Evolutionary conservation across 2,329 filamentous ascomycete species (phyloP).

Genomic region (Lithohypha guttulata): DNA sequence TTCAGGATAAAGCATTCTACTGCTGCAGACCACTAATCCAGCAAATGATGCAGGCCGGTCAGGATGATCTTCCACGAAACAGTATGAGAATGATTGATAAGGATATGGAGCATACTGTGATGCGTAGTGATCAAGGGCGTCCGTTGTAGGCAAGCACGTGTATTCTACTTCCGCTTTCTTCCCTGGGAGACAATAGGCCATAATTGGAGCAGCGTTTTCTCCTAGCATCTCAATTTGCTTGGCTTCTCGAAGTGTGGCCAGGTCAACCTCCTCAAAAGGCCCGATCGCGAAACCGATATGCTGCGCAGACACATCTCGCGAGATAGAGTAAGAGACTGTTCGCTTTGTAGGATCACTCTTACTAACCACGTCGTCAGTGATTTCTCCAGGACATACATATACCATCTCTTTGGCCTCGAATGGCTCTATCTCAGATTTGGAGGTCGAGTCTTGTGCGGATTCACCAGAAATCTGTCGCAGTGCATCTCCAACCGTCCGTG

Average conservation of each 20-base stretch:
- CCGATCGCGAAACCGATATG: constrained; percentile 91
- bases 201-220: constrained; percentile 74
- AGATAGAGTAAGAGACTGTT: constrained; percentile 72
- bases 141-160: constrained; percentile 73
- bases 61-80: constrained; percentile 83
- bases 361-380: constrained; percentile 73
- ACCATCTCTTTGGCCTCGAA: constrained; percentile 53
- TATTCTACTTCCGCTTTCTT: constrained; percentile 73
- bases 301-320: constrained; percentile 65
- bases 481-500: constrained; percentile 73
- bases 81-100: constrained; percentile 82
- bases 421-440: constrained; percentile 12
- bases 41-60: constrained; percentile 66
- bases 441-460: neutral
- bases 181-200: constrained; percentile 82
- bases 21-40: constrained; percentile 80
- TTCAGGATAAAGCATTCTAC: constrained; percentile 69
- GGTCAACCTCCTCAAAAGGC: constrained; percentile 85
- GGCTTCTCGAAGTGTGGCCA: constrained; percentile 78
- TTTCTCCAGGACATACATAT: constrained; percentile 80
- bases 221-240: constrained; percentile 88
- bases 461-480: constrained; percentile 24
- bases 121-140: constrained; percentile 81
- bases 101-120: constrained; percentile 83
- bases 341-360: constrained; percentile 70